A percentile compares a stretch with the other conserved stretches of the same genome.
Evolutionary conservation across 2,329 filamentous ascomycete genomes (phyloP).

Genomic region (Pseudogymnoascus sp.): DNA sequence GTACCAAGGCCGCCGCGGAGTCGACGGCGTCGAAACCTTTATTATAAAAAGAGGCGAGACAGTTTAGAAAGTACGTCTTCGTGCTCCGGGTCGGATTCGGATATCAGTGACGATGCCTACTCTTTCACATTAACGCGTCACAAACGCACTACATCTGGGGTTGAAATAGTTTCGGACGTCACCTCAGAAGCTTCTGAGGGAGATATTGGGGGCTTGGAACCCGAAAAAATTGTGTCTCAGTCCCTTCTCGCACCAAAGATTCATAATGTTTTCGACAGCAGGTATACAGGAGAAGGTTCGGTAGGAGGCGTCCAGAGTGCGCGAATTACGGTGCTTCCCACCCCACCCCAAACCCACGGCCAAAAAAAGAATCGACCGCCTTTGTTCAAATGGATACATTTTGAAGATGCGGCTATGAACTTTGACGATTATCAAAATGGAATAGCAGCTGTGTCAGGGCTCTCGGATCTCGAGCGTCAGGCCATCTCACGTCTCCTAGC

Average conservation of each 20-base stretch:
- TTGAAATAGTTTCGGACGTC: conserved; percentile 2
- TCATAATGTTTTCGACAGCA: background rate
- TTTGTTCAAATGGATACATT: conserved; percentile 9
- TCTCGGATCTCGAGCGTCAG: conserved; percentile 15
- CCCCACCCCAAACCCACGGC: background rate
- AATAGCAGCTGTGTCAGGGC: background rate
- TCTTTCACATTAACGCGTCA: conserved; percentile 3
- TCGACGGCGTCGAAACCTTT: background rate
- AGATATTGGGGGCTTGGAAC: background rate
- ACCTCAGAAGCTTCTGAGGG: background rate
- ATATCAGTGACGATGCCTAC: conserved; percentile 6
- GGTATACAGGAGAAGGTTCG: conserved; percentile 8
- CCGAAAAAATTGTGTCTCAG: background rate
- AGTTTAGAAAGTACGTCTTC: background rate
- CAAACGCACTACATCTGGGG: background rate
- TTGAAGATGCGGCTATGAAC: conserved; percentile 8
- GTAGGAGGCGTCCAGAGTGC: conserved; percentile 6
- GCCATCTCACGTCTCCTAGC: conserved; percentile 16
- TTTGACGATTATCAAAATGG: conserved; percentile 4
- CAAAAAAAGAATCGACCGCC: background rate
- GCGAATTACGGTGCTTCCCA: background rate
- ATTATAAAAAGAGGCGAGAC: background rate
- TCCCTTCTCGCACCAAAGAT: background rate
- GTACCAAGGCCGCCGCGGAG: background rate
- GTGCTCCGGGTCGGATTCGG: background rate